Evolutionary conservation across 2,329 filamentous ascomycete genomes (phyloP).

Genomic region (Alternaria sp.): DNA sequence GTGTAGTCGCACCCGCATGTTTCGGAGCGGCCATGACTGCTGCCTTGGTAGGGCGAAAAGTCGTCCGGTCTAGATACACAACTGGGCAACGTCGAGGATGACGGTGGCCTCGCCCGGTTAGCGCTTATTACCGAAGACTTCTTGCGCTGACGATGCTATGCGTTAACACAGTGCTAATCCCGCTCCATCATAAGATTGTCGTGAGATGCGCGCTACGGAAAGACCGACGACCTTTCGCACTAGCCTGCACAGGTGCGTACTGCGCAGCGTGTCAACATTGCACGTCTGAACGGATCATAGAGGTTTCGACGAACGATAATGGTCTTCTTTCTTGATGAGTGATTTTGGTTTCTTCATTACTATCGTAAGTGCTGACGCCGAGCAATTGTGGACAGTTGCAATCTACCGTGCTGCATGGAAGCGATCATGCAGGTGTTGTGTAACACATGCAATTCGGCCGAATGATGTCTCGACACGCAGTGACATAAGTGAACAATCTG

Average conservation of each 20-base stretch:
- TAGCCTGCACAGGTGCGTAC: background rate
- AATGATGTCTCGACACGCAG: background rate
- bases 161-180: background rate
- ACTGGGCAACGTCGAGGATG: background rate
- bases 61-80: background rate
- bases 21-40: background rate
- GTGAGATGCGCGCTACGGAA: background rate
- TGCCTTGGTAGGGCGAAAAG: background rate
- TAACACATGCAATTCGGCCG: background rate
- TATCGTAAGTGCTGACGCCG: background rate
- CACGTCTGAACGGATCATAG: background rate
- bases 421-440: background rate
- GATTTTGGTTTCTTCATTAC: background rate
- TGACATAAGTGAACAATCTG: background rate
- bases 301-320: background rate
- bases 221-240: background rate
- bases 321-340: background rate
- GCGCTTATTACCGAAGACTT: conserved; percentile 4
- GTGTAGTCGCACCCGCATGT: background rate
- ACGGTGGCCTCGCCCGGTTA: background rate
- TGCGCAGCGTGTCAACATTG: background rate
- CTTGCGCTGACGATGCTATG: background rate
- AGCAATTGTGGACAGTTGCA: background rate
- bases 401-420: background rate
- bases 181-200: background rate